Evolutionary conservation across 2,329 filamentous ascomycete species (phyloP), one percentile per base, ranked within the genome.

Genomic region (Rhytidhysteron rufulum): DNA sequence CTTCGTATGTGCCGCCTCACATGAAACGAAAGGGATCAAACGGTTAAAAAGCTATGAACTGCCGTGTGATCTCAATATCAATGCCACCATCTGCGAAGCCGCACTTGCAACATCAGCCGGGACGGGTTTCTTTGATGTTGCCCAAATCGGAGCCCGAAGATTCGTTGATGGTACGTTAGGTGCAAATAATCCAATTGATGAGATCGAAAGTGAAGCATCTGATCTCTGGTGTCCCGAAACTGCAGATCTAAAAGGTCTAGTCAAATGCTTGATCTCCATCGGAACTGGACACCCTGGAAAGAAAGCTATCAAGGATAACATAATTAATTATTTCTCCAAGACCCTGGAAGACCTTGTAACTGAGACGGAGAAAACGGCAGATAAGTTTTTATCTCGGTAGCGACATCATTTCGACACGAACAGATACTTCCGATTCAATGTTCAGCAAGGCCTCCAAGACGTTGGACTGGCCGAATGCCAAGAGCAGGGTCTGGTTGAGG

Each of bases 1-100:
- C 0, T 73, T 67, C 41, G 53, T 70, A n/a, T 71, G 75, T 47
- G 70, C 66, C 4, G 17, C 18, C 11, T n/a, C 27, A 13, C 13
- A 15, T 4, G 30, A 32, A 16, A 75, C 75, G 48, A 75, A 74
- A 39, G 72, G 71, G 1, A 52, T 69, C n/a, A 43, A 51, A 7
- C 42, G 57, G 16, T 43, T 72, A 2, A 67, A 59, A 61, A 57
- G 55, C 13, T 37, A 29, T 19, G 21, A 10, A 6, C 13, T 15
- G 17, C 21, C 21, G 16, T n/a, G 17, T 16, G 22, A 29, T 13
- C 25, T 17, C 34, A 18, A 37, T 30, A 37, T 37, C 21, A 13
- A 15, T 6, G n/a, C 7, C 21, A 30, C 21, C 6, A 33, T 39
- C 30, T 34, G 37, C 13, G 37, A 39, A 17, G 35, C 35, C 6